A percentile compares a stretch with the other conserved stretches of the same genome.
Evolutionary conservation across 148 eudicot genomes (phyloP).

Genomic region (Drosera capensis): DNA sequence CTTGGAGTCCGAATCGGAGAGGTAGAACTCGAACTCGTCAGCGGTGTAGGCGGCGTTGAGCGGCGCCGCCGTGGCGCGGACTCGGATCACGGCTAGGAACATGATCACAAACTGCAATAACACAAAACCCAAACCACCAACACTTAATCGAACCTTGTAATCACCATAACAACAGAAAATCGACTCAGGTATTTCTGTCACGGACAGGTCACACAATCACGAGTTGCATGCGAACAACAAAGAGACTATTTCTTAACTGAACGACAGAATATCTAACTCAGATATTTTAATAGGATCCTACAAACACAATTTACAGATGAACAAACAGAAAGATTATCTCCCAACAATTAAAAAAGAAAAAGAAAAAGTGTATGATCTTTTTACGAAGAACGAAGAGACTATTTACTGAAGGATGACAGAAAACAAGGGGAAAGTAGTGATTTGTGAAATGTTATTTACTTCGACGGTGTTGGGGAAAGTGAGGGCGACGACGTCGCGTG

Average conservation of each 20-base stretch:
- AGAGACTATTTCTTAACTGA: background rate
- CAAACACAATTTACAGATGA: background rate
- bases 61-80: slow-evolving; percentile 77
- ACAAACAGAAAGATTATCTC: too few species aligned
- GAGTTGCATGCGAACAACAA: background rate
- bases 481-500: slow-evolving; percentile 84
- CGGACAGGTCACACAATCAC: background rate
- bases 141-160: background rate
- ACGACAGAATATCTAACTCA: background rate
- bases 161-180: background rate
- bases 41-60: slow-evolving; percentile 74
- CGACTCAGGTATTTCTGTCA: background rate
- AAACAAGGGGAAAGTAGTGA: background rate
- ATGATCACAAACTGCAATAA: slow-evolving; percentile 54
- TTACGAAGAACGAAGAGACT: background rate
- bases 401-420: background rate
- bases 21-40: slow-evolving; percentile 84
- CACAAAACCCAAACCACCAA: background rate
- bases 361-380: background rate
- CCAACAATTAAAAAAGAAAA: background rate
- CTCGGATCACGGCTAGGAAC: slow-evolving; percentile 80
- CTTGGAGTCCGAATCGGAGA: slow-evolving; percentile 78
- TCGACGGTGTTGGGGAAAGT: slow-evolving; percentile 84
- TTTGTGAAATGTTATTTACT: too few species aligned
- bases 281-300: background rate